These are phyloP conservation scores for Hansenula anomala DNA, from an alignment of 1,139 yeast genomes.

Conservation along the genomic window DNA sequence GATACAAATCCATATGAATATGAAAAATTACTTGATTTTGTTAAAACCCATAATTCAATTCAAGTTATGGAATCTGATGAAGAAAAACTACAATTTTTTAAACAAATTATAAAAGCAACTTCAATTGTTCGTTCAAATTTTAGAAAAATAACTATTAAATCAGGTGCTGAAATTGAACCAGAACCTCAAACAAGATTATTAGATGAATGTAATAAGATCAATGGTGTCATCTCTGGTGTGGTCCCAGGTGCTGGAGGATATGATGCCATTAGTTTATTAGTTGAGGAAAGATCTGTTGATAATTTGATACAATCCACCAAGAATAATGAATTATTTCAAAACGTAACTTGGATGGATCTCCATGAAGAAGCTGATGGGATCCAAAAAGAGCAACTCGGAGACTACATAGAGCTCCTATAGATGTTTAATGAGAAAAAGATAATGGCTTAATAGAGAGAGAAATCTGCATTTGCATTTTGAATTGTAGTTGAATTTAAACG, in stretches of 20 bases:
- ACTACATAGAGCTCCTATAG: slow-evolving; percentile 7
- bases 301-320: slow-evolving; percentile 33
- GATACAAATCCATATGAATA: slow-evolving; percentile 25
- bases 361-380: slow-evolving; percentile 58
- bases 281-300: slow-evolving; percentile 41
- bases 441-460: no score
- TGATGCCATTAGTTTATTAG: slow-evolving; percentile 81
- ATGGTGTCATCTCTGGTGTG: slow-evolving; percentile 88
- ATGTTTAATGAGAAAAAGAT: background rate
- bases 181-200: slow-evolving; percentile 63
- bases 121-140: slow-evolving; percentile 48
- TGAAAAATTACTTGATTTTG: slow-evolving; percentile 20
- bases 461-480: background rate
- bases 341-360: slow-evolving; percentile 62
- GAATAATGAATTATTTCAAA: slow-evolving; percentile 26
- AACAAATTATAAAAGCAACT: slow-evolving; percentile 35
- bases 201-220: slow-evolving; percentile 49
- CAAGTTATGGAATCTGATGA: slow-evolving; percentile 13
- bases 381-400: slow-evolving; percentile 17
- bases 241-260: slow-evolving; percentile 99
- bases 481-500: no score
- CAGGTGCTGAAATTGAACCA: slow-evolving; percentile 92
- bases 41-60: slow-evolving; percentile 14
- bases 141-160: slow-evolving; percentile 50
- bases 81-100: slow-evolving; percentile 14